These are phyloP conservation scores for Hypoxylon lenormandii DNA, from an alignment of 495 filamentous ascomycete species.

Conservation along the genomic window DNA sequence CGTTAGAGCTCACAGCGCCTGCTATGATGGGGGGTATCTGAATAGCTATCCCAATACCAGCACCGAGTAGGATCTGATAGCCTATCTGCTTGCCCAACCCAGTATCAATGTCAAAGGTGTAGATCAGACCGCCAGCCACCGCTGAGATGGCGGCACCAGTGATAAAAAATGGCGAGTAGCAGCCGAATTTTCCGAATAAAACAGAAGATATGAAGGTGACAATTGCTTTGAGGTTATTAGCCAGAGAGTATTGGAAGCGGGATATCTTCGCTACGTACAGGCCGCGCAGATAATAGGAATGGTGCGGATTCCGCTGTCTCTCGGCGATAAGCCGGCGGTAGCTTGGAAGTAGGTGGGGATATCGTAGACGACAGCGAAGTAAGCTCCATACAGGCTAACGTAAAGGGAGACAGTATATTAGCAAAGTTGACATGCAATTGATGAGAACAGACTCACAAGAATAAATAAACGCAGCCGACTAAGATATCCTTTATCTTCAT, in stretches of 20 bases:
- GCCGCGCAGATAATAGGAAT: constrained; percentile 71
- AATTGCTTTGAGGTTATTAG: constrained; percentile 57
- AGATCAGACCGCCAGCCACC: constrained; percentile 72
- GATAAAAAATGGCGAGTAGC: constrained; percentile 74
- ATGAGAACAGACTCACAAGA: constrained; percentile 53
- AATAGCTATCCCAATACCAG: constrained; percentile 66
- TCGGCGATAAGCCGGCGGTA: constrained; percentile 70
- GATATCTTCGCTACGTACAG: constrained; percentile 58
- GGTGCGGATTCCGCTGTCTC: constrained; percentile 72
- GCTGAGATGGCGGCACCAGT: constrained; percentile 64
- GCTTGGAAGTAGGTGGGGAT: constrained; percentile 85
- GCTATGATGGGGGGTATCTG: constrained; percentile 62
- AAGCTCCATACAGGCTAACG: constrained; percentile 47
- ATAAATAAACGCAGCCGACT: constrained; percentile 48
- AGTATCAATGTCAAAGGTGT: constrained; percentile 60
- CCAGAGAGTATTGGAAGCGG: background rate
- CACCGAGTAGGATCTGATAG: constrained; percentile 69
- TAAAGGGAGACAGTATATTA: background rate
- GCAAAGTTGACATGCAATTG: background rate
- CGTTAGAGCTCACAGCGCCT: constrained; percentile 35
- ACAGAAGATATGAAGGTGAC: constrained; percentile 66
- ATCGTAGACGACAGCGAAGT: constrained; percentile 62
- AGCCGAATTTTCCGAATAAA: constrained; percentile 65
- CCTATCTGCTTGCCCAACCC: constrained; percentile 64
- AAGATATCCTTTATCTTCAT: constrained; percentile 51